Percentiles rank a stretch among this genome's conserved stretches.
Evolutionary conservation across 2,329 filamentous ascomycete genomes (phyloP).

Genomic region (Pestalotiopsis sp.): DNA sequence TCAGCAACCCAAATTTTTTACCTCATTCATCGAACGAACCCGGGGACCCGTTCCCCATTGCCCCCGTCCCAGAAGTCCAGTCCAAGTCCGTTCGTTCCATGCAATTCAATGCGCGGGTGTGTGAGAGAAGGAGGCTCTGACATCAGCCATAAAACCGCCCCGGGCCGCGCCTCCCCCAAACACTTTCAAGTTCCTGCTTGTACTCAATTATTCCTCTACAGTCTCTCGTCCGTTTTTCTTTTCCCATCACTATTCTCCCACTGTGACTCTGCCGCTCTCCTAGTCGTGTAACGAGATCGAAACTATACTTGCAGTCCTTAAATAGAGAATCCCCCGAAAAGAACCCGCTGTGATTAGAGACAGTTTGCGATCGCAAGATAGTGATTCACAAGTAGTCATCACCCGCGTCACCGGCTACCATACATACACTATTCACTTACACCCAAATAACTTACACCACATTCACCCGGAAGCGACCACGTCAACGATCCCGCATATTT

Average conservation of each 20-base stretch:
- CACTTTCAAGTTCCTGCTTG: neutral
- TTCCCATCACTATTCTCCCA: neutral
- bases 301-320: neutral
- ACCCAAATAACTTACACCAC: neutral
- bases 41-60: conserved; percentile 3
- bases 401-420: neutral
- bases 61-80: neutral
- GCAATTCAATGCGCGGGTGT: neutral
- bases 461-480: neutral
- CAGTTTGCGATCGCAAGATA: conserved; percentile 4
- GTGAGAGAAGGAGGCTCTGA: conserved; percentile 10
- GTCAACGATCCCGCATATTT: neutral
- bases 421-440: neutral
- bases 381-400: neutral
- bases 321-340: neutral
- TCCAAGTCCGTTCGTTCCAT: no score
- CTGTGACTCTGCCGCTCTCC: neutral
- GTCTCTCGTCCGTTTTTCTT: neutral
- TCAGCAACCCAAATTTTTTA: conserved; percentile 8
- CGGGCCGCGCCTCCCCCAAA: neutral
- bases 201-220: neutral
- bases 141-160: conserved; percentile 16
- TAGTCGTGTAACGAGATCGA: neutral
- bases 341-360: neutral
- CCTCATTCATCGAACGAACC: conserved; percentile 12